These are phyloP conservation scores for Scutellaria barbata DNA, from an alignment of 257 asterid genomes.

Conservation along the genomic window DNA sequence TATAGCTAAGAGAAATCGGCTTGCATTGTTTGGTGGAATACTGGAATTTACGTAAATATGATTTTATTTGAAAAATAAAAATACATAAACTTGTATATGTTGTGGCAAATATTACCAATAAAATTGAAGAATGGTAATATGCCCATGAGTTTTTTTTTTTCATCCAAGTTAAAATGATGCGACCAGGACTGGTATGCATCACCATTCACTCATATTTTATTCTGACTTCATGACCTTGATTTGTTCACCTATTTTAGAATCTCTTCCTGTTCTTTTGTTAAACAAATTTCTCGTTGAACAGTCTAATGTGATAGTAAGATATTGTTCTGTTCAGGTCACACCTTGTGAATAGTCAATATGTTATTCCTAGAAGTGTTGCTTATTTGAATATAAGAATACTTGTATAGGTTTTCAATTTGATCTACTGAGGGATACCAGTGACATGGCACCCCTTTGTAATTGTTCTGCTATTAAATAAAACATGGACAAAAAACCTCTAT, in stretches of 20 bases:
- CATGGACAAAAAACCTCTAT: not conserved
- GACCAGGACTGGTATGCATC: not conserved
- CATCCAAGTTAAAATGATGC: no score
- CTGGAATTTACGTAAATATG: constrained; percentile 17
- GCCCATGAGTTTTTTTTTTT: not conserved
- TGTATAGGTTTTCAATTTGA: not conserved
- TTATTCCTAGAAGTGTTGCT: not conserved
- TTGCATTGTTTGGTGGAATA: constrained; percentile 12
- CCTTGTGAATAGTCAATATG: not conserved
- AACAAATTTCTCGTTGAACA: not conserved
- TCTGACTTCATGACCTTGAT: constrained; percentile 3
- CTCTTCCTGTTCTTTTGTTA: not conserved
- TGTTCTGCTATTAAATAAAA: constrained; percentile 20
- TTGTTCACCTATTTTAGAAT: not conserved
- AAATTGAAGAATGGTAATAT: not conserved
- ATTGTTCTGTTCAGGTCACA: constrained; percentile 16
- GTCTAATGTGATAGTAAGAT: not conserved
- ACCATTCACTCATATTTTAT: constrained; percentile 17
- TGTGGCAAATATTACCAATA: not conserved
- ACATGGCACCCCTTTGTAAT: not conserved
- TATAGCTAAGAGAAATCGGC: constrained; percentile 7
- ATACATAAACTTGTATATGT: not conserved
- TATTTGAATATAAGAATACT: not conserved
- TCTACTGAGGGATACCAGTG: not conserved
- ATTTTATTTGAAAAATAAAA: not conserved